Evolutionary conservation across 2,329 filamentous ascomycete species (phyloP).

Genomic region (Aspergillus sp.): DNA sequence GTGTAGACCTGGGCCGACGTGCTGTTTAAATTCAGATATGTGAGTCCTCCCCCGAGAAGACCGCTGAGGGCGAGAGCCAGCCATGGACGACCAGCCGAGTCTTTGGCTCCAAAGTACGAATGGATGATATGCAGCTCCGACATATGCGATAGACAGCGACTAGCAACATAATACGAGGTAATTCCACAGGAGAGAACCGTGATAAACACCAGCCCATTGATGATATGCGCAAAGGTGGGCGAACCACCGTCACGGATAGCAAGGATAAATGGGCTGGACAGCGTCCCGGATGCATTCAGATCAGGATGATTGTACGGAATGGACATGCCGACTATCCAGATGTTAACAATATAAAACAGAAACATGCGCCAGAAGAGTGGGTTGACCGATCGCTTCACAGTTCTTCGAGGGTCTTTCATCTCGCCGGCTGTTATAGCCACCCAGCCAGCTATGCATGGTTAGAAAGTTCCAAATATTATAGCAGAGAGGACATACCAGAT

Average conservation of each 20-base stretch:
- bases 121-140: slow-evolving; percentile 29
- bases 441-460: background rate
- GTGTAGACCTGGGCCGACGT: slow-evolving; percentile 27
- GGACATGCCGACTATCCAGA: slow-evolving; percentile 38
- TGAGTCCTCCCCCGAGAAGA: slow-evolving; percentile 31
- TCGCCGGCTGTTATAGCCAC: slow-evolving; percentile 34
- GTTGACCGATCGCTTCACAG: slow-evolving; percentile 30
- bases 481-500: slow-evolving; percentile 24
- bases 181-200: slow-evolving; percentile 36
- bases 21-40: slow-evolving; percentile 34
- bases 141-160: slow-evolving; percentile 31
- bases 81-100: slow-evolving; percentile 29
- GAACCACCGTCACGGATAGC: slow-evolving; percentile 23
- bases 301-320: slow-evolving; percentile 30
- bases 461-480: background rate
- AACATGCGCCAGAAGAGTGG: slow-evolving; percentile 37
- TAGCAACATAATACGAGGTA: slow-evolving; percentile 35
- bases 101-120: slow-evolving; percentile 24
- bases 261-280: slow-evolving; percentile 33
- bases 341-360: slow-evolving; percentile 35
- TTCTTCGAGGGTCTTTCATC: slow-evolving; percentile 28
- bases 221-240: slow-evolving; percentile 25
- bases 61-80: slow-evolving; percentile 29
- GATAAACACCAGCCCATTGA: slow-evolving; percentile 38
- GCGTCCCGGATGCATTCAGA: slow-evolving; percentile 27